A percentile compares a stretch with the other conserved stretches of the same genome.
Conservation (phyloP, 371 early-diverging fungal species). For the Mortierella sp. region DNA sequence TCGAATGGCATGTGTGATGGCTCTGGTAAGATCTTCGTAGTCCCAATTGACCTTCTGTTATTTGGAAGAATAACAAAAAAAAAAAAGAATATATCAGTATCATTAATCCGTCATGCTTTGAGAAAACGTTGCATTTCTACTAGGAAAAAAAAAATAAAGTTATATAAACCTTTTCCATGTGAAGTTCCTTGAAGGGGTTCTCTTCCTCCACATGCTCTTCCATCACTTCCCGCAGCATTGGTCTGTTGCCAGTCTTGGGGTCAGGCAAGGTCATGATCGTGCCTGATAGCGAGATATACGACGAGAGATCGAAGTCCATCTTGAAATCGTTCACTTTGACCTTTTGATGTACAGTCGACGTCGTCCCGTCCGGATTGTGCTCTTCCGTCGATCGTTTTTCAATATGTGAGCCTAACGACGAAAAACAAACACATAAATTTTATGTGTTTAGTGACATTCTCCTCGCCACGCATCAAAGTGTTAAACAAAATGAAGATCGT, state of each 20-base stretch:
- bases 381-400: conserved; percentile 22
- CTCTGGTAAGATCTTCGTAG: conserved; percentile 37
- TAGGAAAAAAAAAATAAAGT: neutral
- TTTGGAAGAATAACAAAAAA: neutral
- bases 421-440: neutral
- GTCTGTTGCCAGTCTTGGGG: conserved; percentile 19
- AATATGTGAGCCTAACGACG: conserved; percentile 26
- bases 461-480: neutral
- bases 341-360: conserved; percentile 4
- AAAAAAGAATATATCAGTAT: neutral
- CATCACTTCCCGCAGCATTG: conserved; percentile 36
- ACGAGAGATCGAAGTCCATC: conserved; percentile 36
- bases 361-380: conserved; percentile 11
- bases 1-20: conserved; percentile 36
- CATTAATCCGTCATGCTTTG: no score
- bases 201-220: conserved; percentile 40
- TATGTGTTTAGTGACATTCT: neutral
- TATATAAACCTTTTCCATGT: conserved; percentile 33
- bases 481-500: neutral
- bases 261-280: conserved; percentile 26
- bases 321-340: conserved; percentile 38
- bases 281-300: conserved; percentile 27
- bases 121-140: neutral
- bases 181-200: conserved; percentile 45
- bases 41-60: conserved; percentile 43